These are phyloP conservation scores for Quercus cerris DNA, from an alignment of 306 rosid species.

Conservation along the genomic window DNA sequence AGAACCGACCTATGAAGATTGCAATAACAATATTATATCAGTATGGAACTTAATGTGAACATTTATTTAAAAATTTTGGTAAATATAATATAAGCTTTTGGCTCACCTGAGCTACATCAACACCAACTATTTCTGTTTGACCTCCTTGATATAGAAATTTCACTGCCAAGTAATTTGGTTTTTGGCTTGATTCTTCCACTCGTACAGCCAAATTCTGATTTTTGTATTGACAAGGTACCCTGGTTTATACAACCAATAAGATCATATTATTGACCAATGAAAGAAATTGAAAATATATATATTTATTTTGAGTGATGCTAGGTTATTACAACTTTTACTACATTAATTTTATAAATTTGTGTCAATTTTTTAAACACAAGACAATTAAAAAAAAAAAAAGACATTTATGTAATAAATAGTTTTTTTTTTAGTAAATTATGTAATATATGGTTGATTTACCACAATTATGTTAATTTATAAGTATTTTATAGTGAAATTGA, in stretches of 20 bases:
- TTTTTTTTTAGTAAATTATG: too few species aligned
- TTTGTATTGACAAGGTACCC: slow-evolving; percentile 71
- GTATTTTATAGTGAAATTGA: too few species aligned
- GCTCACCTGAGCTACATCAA: slow-evolving; percentile 80
- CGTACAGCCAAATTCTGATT: slow-evolving; percentile 59
- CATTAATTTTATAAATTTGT: too few species aligned
- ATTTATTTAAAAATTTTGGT: neutral
- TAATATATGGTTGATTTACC: too few species aligned
- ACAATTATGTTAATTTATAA: too few species aligned
- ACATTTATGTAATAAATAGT: too few species aligned
- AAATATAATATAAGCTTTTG: neutral
- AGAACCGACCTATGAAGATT: slow-evolving; percentile 48
- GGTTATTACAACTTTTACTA: too few species aligned
- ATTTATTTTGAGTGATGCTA: too few species aligned
- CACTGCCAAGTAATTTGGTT: slow-evolving; percentile 58
- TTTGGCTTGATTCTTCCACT: slow-evolving; percentile 86
- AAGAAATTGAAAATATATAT: neutral
- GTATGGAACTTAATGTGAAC: neutral
- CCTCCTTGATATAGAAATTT: slow-evolving; percentile 87
- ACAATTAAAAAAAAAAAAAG: too few species aligned
- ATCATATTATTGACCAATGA: neutral
- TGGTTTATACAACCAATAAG: slow-evolving; percentile 23
- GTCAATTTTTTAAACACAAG: too few species aligned
- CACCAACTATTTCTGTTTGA: slow-evolving; percentile 83
- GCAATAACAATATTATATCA: neutral